Evolutionary conservation across 2,329 filamentous ascomycete species (phyloP).

Genomic region (Colletotrichum limetticola): DNA sequence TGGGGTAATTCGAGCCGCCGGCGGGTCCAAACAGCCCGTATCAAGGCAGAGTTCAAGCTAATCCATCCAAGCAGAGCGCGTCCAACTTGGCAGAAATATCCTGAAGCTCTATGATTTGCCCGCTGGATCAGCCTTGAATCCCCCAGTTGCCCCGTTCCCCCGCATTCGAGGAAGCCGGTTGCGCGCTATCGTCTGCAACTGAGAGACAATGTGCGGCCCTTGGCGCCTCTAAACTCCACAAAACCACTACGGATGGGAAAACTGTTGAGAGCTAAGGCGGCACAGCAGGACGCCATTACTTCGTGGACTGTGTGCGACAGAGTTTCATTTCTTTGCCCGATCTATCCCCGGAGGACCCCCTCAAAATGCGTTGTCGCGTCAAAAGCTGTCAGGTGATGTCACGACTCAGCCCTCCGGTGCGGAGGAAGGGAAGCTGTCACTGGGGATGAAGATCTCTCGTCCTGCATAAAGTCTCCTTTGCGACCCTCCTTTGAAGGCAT

Average conservation of each 20-base stretch:
- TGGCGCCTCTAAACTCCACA: slow-evolving; percentile 7
- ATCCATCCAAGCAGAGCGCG: neutral
- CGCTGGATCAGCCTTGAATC: neutral
- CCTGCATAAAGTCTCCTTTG: neutral
- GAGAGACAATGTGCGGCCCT: slow-evolving; percentile 17
- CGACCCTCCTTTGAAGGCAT: neutral
- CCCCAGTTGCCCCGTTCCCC: neutral
- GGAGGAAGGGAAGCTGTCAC: slow-evolving; percentile 6
- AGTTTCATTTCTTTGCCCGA: slow-evolving; percentile 15
- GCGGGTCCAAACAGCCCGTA: slow-evolving; percentile 3
- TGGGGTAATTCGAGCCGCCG: slow-evolving; percentile 32
- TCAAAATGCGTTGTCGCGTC: neutral
- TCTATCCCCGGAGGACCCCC: slow-evolving; percentile 25
- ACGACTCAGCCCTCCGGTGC: slow-evolving; percentile 18
- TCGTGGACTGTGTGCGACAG: neutral
- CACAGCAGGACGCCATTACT: neutral
- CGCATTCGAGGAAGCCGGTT: neutral
- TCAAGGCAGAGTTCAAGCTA: slow-evolving; percentile 9
- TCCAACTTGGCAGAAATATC: neutral
- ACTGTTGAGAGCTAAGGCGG: slow-evolving; percentile 9
- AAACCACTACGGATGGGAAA: neutral
- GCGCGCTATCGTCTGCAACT: slow-evolving; percentile 12
- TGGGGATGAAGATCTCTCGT: neutral
- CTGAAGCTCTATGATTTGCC: slow-evolving; percentile 20
- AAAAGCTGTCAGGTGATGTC: slow-evolving; percentile 24